Conservation (phyloP, 805 yeast species). For the Candida broadrunensis region DNA sequence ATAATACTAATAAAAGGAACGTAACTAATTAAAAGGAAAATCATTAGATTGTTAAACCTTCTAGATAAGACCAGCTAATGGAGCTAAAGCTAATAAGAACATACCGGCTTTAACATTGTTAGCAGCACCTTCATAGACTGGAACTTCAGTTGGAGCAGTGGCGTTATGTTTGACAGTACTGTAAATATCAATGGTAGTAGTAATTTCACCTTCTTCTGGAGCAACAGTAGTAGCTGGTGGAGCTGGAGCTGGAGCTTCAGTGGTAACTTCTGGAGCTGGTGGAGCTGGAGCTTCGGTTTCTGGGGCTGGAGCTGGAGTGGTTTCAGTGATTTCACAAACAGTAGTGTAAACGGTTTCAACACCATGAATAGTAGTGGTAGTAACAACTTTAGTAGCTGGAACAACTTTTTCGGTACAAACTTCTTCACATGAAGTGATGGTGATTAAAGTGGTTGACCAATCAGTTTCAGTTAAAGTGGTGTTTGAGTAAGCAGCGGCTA, state of each 20-base stretch:
- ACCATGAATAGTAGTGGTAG: constrained; percentile 24
- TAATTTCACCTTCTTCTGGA: constrained; percentile 4
- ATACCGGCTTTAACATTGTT: constrained; percentile 12
- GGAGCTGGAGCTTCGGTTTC: constrained; percentile 1
- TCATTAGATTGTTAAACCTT: too few relatives aligned
- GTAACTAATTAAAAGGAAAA: too few relatives aligned
- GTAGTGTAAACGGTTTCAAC: constrained; percentile 33
- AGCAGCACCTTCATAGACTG: constrained; percentile 24
- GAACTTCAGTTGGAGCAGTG: constrained; percentile 7
- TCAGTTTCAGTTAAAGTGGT: constrained; percentile 17
- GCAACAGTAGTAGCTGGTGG: constrained; percentile 3
- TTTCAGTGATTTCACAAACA: constrained; percentile 15
- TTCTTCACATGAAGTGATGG: constrained; percentile 34
- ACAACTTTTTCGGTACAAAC: constrained; percentile 25
- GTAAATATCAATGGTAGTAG: constrained; percentile 4
- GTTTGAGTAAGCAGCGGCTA: constrained; percentile 7
- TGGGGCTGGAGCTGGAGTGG: not conserved
- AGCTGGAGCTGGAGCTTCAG: constrained; percentile 7
- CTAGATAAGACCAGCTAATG: constrained; percentile 37
- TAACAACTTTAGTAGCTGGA: constrained; percentile 24
- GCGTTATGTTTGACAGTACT: constrained; percentile 8
- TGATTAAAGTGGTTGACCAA: constrained; percentile 25
- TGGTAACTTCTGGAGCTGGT: constrained; percentile 5
- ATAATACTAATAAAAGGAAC: too few relatives aligned
- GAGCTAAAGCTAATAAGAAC: constrained; percentile 26